phyloP scores from a whole-genome alignment of 1,284 basidiomycete genomes.

The Ceratobasidium papillatum region DNA sequence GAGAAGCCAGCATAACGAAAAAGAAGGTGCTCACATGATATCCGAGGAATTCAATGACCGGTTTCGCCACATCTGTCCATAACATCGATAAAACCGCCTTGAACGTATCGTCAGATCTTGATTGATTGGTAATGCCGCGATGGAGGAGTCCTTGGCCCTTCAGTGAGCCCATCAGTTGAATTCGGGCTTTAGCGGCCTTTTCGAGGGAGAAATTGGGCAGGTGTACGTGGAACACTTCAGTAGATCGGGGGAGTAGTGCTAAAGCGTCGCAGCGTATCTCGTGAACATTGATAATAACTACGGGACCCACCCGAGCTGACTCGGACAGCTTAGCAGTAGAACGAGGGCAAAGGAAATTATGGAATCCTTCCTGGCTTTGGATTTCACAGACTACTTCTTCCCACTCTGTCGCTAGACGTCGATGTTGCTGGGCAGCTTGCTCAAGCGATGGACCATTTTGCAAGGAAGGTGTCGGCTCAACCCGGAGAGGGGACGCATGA shows the following conservation, averaged over 20 bases:
- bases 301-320: neutral
- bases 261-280: neutral
- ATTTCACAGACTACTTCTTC: neutral
- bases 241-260: neutral
- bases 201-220: neutral
- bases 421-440: neutral
- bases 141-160: no score
- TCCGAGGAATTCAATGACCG: neutral
- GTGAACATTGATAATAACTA: slow-evolving; percentile 19
- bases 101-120: neutral
- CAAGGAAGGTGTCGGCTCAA: neutral
- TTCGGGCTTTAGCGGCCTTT: neutral
- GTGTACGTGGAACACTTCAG: no score
- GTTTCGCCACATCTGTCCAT: neutral
- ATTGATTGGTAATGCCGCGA: neutral
- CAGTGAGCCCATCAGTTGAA: neutral
- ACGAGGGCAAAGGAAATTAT: neutral
- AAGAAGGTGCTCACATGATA: neutral
- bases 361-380: neutral
- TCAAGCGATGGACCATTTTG: neutral
- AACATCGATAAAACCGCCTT: neutral
- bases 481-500: neutral
- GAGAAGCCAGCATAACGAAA: neutral
- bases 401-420: slow-evolving; percentile 20
- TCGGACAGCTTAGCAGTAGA: neutral